Evolutionary conservation across 192 early-diverging fungal genomes (phyloP).

Genomic region (Coemansia sp.): DNA sequence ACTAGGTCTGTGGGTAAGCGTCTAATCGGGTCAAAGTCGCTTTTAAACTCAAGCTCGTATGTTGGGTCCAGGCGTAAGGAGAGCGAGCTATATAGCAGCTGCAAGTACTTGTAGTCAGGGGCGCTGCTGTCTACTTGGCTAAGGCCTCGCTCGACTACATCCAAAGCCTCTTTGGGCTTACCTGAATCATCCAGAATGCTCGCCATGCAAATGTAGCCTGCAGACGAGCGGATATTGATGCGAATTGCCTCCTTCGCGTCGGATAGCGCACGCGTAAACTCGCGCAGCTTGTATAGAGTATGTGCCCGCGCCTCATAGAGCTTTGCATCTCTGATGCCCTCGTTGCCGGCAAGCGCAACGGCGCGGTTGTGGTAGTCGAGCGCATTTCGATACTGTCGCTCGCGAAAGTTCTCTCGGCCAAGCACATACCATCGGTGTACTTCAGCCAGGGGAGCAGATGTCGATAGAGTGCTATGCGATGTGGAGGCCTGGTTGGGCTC

Average conservation of each 20-base stretch:
- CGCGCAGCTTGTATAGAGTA: conserved; percentile 33
- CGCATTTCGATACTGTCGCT: conserved; percentile 29
- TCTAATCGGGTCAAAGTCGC: conserved; percentile 16
- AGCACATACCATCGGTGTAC: conserved; percentile 15
- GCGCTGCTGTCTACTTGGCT: background rate
- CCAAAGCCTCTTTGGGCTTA: conserved; percentile 23
- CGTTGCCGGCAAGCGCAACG: conserved; percentile 28
- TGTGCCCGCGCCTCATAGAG: conserved; percentile 36
- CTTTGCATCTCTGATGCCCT: conserved; percentile 13
- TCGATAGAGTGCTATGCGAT: background rate
- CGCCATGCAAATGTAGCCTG: conserved; percentile 25
- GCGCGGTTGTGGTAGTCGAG: conserved; percentile 45
- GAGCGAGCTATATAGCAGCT: conserved; percentile 20
- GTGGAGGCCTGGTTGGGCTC: background rate
- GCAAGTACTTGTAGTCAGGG: conserved; percentile 21
- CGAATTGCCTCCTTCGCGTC: conserved; percentile 35
- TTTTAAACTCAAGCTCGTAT: conserved; percentile 1
- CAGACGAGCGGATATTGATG: conserved; percentile 16
- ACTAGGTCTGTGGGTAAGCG: conserved; percentile 29
- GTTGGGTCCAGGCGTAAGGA: conserved; percentile 27
- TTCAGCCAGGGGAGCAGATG: background rate
- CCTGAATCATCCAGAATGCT: conserved; percentile 25
- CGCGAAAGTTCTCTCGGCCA: conserved; percentile 29
- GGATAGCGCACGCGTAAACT: conserved; percentile 32
- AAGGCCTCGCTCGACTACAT: conserved; percentile 16